Evolutionary conservation across 2,329 filamentous ascomycete genomes (phyloP).

Genomic region (Parafenestella ontariensis): DNA sequence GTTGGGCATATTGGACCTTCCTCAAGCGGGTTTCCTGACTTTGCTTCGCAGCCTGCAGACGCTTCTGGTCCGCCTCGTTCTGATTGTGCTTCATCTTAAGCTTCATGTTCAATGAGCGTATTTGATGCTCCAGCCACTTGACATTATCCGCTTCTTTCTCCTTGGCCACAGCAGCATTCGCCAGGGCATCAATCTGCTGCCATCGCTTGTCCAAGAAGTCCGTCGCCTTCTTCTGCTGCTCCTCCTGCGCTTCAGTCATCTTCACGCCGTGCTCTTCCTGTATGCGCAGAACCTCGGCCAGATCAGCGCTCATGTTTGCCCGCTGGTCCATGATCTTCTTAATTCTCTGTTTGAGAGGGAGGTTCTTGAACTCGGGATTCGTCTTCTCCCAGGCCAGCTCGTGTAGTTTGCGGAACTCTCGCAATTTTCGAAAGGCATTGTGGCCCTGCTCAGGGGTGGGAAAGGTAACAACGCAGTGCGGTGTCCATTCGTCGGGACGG

Average conservation of each 20-base stretch:
- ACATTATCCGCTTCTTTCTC: conserved; percentile 24
- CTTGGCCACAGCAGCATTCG: conserved; percentile 21
- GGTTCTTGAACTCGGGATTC: conserved; percentile 50
- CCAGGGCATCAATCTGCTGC: conserved; percentile 30
- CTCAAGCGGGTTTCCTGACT: conserved; percentile 31
- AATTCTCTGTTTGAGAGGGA: conserved; percentile 59
- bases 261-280: conserved; percentile 51
- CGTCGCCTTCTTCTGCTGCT: conserved; percentile 20
- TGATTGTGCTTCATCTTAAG: conserved; percentile 36
- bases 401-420: conserved; percentile 66
- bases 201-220: conserved; percentile 32
- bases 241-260: conserved; percentile 24
- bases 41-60: conserved; percentile 28
- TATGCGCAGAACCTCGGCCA: conserved; percentile 62
- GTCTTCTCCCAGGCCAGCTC: conserved; percentile 60
- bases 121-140: conserved; percentile 36
- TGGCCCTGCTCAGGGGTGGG: conserved; percentile 58
- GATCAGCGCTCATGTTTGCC: conserved; percentile 67
- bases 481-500: conserved; percentile 69
- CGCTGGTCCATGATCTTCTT: conserved; percentile 68
- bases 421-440: conserved; percentile 63
- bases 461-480: conserved; percentile 66
- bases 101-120: conserved; percentile 30
- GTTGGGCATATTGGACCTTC: conserved; percentile 31
- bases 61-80: conserved; percentile 33